These are phyloP conservation scores for Chlamydomonas reinhardtii DNA, from an alignment of 163 green algal species.

Conservation along the genomic window DNA sequence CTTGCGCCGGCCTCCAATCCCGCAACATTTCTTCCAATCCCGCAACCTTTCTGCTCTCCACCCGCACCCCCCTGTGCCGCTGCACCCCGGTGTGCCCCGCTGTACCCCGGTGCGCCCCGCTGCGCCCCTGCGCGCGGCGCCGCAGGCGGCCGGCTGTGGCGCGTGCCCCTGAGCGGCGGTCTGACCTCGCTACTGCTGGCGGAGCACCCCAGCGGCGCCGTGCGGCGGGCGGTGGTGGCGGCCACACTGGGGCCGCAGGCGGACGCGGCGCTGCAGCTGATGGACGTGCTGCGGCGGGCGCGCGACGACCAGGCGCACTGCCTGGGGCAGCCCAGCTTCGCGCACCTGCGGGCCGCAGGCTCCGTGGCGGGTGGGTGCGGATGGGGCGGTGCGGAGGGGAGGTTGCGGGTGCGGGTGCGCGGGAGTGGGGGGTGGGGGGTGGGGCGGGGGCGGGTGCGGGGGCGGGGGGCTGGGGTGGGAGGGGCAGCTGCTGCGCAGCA, in stretches of 20 bases:
- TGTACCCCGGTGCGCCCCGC: no score
- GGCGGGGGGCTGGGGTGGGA: no score
- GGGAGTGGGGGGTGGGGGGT: no score
- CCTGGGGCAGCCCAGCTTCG: neutral
- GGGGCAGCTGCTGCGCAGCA: no score
- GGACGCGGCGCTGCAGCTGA: conserved; percentile 1
- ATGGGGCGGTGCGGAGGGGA: neutral
- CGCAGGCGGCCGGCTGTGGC: conserved; percentile 23
- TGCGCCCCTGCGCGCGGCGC: neutral
- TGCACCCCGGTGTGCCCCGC: no score
- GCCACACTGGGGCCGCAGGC: conserved; percentile 29
- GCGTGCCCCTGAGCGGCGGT: neutral
- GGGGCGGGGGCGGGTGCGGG: no score
- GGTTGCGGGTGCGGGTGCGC: neutral
- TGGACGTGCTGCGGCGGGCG: conserved; percentile 26
- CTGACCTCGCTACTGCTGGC: conserved; percentile 17
- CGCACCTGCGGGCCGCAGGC: conserved; percentile 5
- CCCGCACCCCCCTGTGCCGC: no score
- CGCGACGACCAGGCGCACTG: conserved; percentile 6
- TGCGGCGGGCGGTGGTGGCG: conserved; percentile 4
- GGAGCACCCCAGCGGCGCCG: conserved; percentile 15
- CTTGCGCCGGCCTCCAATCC: no score
- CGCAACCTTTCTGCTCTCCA: no score
- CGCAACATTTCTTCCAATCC: no score
- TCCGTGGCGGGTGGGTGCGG: neutral